Evolutionary conservation across 176 grass and related monocot species (phyloP), one percentile per base, ranked within the genome.

Genomic region (Carex littledalei): DNA sequence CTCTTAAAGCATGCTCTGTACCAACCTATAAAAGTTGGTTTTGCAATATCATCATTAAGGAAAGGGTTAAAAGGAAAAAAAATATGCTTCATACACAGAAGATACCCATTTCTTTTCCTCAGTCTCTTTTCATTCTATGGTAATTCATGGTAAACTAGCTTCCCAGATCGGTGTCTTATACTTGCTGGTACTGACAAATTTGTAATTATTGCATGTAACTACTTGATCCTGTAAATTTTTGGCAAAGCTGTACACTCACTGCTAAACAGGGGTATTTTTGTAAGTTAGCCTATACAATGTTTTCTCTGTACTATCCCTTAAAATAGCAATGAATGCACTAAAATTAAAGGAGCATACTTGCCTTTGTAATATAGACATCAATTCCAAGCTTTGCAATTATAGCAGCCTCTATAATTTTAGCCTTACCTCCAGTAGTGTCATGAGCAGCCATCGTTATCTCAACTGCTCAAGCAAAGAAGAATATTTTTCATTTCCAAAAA

Each of bases 361-460:
- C 95, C 91, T 94, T 93, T 26, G 95, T 92, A 63, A 98, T 95
- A 69, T 95, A 98, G 24, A 95, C 95, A 87, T 94, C 85, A 79
- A 95, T 88, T 87, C 95, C 93, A 63, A 95, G 89, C 62, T 87
- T 94, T 80, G 95, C 88, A 84, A 95, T 95, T 64, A 74, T 66
- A 57, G 95, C 89, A 87, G 95, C 93, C 88, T 98, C 95, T 59
- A 82, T 50, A 85, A 98, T 93, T 88, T 98, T 98, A 63, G 95
- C 86, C 85, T 98, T 98, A 61, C 95, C 93, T 29, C 95, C 93
- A 57, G 93, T 93, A 22, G 95, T 98, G 69, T 98, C 95, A 81
- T 98, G 95, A 84, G 91, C 89, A 50, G 93, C 95, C 32, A 98
- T 86, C 47, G 95, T 94, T 76, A 91, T 98, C 58, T 93, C 64